Conservation (phyloP, 768 basidiomycete species). For the Tricholoma furcatifolium region DNA sequence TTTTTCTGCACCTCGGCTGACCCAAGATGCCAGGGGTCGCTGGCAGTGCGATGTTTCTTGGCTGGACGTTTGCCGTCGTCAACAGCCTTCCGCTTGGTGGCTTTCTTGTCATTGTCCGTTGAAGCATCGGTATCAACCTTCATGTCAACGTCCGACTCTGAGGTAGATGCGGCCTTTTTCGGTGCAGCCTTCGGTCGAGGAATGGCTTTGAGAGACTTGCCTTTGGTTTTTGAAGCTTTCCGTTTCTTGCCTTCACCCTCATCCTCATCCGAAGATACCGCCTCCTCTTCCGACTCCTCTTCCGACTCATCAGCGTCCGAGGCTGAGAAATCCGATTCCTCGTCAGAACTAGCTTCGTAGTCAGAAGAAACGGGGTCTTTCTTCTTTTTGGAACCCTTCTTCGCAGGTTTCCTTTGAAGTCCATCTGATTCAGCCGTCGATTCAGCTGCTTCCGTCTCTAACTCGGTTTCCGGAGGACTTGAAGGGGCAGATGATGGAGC, state of each 20-base stretch:
- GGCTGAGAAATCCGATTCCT: constrained; percentile 14
- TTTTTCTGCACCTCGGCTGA: constrained; percentile 61
- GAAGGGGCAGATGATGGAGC: constrained; percentile 31
- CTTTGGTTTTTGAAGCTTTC: constrained; percentile 24
- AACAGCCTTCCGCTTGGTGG: constrained; percentile 36
- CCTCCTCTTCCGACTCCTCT: constrained; percentile 19
- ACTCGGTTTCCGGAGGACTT: constrained; percentile 34
- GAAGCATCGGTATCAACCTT: constrained; percentile 50
- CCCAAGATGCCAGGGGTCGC: constrained; percentile 78
- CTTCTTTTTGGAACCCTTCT: constrained; percentile 15
- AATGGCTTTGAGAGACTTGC: constrained; percentile 22
- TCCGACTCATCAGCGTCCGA: constrained; percentile 35
- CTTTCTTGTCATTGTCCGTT: constrained; percentile 33
- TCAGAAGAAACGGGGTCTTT: constrained; percentile 38
- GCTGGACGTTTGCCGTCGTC: constrained; percentile 37
- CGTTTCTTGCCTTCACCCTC: constrained; percentile 24
- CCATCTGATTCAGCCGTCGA: constrained; percentile 30
- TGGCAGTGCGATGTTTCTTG: constrained; percentile 65
- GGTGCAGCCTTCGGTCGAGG: constrained; percentile 10
- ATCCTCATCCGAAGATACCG: constrained; percentile 30
- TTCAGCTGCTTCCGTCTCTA: constrained; percentile 32
- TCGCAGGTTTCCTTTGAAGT: constrained; percentile 27
- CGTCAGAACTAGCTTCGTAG: constrained; percentile 37
- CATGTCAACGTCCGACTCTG: constrained; percentile 42
- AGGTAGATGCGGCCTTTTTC: constrained; percentile 14